phyloP scores from a whole-genome alignment of 1,284 basidiomycete genomes.

The Rhodofomes roseus region DNA sequence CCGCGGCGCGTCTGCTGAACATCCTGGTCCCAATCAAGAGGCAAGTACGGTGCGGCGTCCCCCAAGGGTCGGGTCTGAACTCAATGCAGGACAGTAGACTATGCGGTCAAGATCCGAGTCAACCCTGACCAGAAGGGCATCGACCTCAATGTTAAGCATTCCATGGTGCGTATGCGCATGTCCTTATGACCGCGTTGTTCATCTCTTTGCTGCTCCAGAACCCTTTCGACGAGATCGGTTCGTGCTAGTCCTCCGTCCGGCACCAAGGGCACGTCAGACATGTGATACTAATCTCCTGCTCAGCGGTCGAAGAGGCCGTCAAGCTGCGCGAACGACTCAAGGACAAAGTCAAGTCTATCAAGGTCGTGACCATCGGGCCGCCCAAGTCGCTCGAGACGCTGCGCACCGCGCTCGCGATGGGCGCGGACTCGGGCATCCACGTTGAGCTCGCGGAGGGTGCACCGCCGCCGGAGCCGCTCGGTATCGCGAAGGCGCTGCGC shows the following conservation, averaged over 20 bases:
- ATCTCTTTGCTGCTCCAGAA: conserved; percentile 51
- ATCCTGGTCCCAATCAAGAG: conserved; percentile 92
- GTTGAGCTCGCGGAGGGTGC: conserved; percentile 78
- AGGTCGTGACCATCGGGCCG: conserved; percentile 90
- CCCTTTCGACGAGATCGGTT: conserved; percentile 96
- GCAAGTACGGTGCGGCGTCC: conserved; percentile 37
- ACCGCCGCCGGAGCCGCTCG: conserved; percentile 78
- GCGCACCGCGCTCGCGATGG: conserved; percentile 96
- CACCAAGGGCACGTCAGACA: not conserved
- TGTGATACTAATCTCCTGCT: conserved; percentile 9
- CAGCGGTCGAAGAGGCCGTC: conserved; percentile 97
- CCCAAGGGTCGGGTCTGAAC: conserved; percentile 6
- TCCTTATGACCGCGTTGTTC: not conserved
- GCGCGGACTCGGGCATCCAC: conserved; percentile 92
- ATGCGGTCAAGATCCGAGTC: conserved; percentile 92
- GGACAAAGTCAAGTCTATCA: conserved; percentile 79
- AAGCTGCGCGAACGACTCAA: conserved; percentile 84
- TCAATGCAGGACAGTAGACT: conserved; percentile 64
- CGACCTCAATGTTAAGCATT: conserved; percentile 95
- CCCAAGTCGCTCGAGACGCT: conserved; percentile 89
- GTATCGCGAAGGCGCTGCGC: conserved; percentile 82
- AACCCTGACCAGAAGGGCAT: conserved; percentile 90
- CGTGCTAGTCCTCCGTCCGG: conserved; percentile 24
- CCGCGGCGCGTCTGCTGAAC: conserved; percentile 70
- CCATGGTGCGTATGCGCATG: conserved; percentile 66